phyloP scores from a whole-genome alignment of 768 basidiomycete genomes.

The Phaffia tasmanica region DNA sequence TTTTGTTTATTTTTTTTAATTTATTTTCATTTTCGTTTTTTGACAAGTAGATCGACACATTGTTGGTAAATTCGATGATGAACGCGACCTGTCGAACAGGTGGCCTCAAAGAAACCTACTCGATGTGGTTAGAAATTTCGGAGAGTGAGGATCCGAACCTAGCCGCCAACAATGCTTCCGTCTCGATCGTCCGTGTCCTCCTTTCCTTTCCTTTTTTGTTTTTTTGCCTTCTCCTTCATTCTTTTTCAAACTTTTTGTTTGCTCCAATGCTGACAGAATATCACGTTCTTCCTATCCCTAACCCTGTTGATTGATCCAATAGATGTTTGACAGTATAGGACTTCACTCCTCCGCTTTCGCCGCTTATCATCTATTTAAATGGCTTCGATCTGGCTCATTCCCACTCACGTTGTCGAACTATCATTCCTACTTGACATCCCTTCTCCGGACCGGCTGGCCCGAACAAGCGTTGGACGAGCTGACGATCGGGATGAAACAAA shows the following conservation, averaged over 20 bases:
- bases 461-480: not conserved
- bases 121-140: slow-evolving; percentile 13
- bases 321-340: slow-evolving; percentile 19
- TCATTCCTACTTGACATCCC: slow-evolving; percentile 14
- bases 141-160: slow-evolving; percentile 6
- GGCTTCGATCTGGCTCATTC: slow-evolving; percentile 23
- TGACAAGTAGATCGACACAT: not conserved
- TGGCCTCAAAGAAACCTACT: slow-evolving; percentile 8
- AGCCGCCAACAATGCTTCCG: slow-evolving; percentile 19
- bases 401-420: slow-evolving; percentile 22
- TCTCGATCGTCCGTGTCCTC: slow-evolving; percentile 17
- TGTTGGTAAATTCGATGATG: slow-evolving; percentile 19
- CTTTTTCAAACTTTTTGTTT: too few relatives aligned
- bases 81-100: slow-evolving; percentile 18
- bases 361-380: slow-evolving; percentile 11
- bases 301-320: too few relatives aligned
- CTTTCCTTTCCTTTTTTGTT: not conserved
- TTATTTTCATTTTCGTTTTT: not conserved
- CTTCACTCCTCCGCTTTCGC: slow-evolving; percentile 8
- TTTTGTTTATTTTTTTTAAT: not conserved
- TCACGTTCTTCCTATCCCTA: not conserved
- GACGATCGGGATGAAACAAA: slow-evolving; percentile 14
- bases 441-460: slow-evolving; percentile 10
- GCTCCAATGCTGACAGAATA: too few relatives aligned
- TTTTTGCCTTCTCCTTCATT: not conserved